Conservation (phyloP, 208 protist species). For the Trypanosoma avium region DNA sequence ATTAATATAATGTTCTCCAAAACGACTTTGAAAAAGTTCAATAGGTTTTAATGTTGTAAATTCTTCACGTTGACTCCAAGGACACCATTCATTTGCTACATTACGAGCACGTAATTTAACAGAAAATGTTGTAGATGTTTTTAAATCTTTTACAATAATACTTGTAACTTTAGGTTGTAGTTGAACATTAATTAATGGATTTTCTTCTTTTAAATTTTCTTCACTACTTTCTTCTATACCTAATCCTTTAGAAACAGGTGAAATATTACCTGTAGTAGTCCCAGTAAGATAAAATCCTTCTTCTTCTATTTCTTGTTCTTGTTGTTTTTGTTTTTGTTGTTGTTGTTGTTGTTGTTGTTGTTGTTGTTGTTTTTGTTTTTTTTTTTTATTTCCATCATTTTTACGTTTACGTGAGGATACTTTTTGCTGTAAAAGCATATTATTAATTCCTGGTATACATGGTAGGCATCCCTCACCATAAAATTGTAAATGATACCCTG, state of each 20-base stretch:
- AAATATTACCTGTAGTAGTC: background rate
- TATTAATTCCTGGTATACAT: slow-evolving; percentile 22
- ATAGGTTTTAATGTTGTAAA: slow-evolving; percentile 72
- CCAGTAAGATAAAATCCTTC: background rate
- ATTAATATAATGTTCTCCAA: slow-evolving; percentile 92
- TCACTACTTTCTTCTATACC: background rate
- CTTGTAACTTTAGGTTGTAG: slow-evolving; percentile 22
- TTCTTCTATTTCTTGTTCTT: background rate
- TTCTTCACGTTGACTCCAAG: slow-evolving; percentile 56
- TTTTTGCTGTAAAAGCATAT: slow-evolving; percentile 46
- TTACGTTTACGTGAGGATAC: slow-evolving; percentile 28
- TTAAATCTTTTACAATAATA: slow-evolving; percentile 35
- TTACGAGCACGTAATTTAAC: slow-evolving; percentile 60
- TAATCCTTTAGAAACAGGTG: background rate
- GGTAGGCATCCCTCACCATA: slow-evolving; percentile 25
- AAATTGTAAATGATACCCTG: slow-evolving; percentile 60
- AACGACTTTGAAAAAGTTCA: slow-evolving; percentile 75
- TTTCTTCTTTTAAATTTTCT: background rate
- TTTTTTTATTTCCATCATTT: slow-evolving; percentile 15
- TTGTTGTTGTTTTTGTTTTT: background rate
- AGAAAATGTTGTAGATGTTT: slow-evolving; percentile 37
- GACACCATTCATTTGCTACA: slow-evolving; percentile 66
- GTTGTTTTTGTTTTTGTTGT: slow-evolving; percentile 5
- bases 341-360: slow-evolving; percentile 1
- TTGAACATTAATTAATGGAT: slow-evolving; percentile 50